Evolutionary conservation across 1,284 basidiomycete species (phyloP), one percentile per base, ranked within the genome.

Genomic region (Earliella scabrosa): DNA sequence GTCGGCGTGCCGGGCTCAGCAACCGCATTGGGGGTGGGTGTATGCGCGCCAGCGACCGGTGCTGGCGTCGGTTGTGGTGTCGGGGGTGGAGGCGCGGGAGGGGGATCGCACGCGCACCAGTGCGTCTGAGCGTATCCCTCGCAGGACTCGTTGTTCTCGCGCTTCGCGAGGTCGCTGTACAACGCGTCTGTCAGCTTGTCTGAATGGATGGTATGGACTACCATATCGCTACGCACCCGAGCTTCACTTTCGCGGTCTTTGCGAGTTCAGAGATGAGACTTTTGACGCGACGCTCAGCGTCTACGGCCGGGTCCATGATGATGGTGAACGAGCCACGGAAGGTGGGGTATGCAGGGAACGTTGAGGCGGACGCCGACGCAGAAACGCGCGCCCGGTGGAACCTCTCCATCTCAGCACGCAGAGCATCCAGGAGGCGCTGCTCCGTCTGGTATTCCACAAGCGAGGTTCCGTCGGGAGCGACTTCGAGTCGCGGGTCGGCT

Each of bases 261-360:
- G 43, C 36, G 20, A 64, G 52, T 18, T 58, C 56, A 13, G 24
- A 41, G 11, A 61, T 56, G 26, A 63, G 32, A 14, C 54, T 47
- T 49, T 53, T 51, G 36, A 56, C 60, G 39, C 54, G 64, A 18
- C 45, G 36, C 29, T 36, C 31, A 14, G 45, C 23, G 6, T 32
- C 21, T 14, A 65, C 35, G n/a, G 44, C 40, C 7, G 65, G 64
- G 48, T 68, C 64, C 38, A 61, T 56, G 32, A 66, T 53, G 29
- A 67, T 59, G n/a, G 65, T 56, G 53, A 58, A 67, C 8, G 56
- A 38, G 8, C 64, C 63, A n/a, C 46, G 45, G 57, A 66, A 66
- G 16, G 45, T 2, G 32, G 32, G 32, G 8, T 32, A 32, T n/a
- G n/a, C n/a, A n/a, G n/a, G n/a, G n/a, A n/a, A n/a, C n/a, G n/a